phyloP scores from a whole-genome alignment of 2,329 filamentous ascomycete genomes.

The Calonectria pauciramosa region DNA sequence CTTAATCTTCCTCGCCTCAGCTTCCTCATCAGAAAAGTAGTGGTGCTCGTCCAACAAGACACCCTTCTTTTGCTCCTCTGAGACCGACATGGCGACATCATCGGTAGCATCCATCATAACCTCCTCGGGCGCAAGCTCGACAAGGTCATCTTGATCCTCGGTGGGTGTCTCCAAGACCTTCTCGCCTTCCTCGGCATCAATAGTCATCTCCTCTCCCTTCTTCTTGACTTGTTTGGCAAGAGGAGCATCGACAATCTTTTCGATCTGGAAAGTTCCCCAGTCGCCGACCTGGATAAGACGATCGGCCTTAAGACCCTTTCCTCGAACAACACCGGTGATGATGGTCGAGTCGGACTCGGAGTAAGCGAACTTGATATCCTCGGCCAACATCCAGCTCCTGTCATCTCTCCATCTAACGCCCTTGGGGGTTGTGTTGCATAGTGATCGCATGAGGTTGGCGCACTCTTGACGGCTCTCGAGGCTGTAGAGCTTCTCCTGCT shows the following conservation, averaged over 20 bases:
- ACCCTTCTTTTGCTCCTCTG: constrained; percentile 77
- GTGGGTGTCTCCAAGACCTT: constrained; percentile 78
- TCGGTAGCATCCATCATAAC: constrained; percentile 76
- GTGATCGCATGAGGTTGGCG: constrained; percentile 87
- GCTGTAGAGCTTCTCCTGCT: constrained; percentile 91
- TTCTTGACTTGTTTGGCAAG: constrained; percentile 71
- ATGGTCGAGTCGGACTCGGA: constrained; percentile 74
- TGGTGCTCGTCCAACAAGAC: constrained; percentile 97
- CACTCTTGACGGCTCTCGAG: constrained; percentile 92
- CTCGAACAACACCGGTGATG: constrained; percentile 87
- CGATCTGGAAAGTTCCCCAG: constrained; percentile 94
- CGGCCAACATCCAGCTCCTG: constrained; percentile 93
- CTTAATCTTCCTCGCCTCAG: constrained; percentile 64
- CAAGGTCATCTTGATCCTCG: constrained; percentile 86
- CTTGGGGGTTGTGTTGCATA: constrained; percentile 94
- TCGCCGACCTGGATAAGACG: constrained; percentile 91
- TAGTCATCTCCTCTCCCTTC: constrained; percentile 79
- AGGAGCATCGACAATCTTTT: constrained; percentile 86
- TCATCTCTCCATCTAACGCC: constrained; percentile 97
- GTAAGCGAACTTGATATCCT: constrained; percentile 81
- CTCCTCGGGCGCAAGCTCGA: constrained; percentile 88
- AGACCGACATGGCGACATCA: constrained; percentile 53
- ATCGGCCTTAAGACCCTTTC: constrained; percentile 89
- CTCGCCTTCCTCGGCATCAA: constrained; percentile 71
- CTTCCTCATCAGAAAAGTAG: constrained; percentile 89